These are phyloP conservation scores for Irpex sp. DNA, from an alignment of 1,284 basidiomycete genomes.

Conservation along the genomic window DNA sequence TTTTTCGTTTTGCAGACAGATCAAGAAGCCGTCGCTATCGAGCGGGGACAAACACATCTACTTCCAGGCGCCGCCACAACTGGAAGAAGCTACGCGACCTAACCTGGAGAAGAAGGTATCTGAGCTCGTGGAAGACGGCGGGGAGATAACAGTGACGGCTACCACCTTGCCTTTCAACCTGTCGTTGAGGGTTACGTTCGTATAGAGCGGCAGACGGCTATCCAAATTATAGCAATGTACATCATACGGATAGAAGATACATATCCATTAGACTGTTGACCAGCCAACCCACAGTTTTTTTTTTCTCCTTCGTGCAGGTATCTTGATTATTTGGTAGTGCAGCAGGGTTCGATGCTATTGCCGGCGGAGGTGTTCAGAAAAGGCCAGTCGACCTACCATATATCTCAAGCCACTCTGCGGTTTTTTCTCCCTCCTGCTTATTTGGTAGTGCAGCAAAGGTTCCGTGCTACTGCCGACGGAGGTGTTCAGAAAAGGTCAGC, in stretches of 20 bases:
- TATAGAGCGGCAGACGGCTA: constrained; percentile 24
- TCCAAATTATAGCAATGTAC: neutral
- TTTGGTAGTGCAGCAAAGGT: too few relatives aligned
- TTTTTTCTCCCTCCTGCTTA: too few relatives aligned
- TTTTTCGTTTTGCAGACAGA: constrained; percentile 60
- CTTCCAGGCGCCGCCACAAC: constrained; percentile 87
- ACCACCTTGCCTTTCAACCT: constrained; percentile 85
- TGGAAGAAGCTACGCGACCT: constrained; percentile 83
- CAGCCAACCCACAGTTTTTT: too few relatives aligned
- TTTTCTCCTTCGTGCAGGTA: too few relatives aligned
- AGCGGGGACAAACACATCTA: constrained; percentile 74
- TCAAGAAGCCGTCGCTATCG: constrained; percentile 88
- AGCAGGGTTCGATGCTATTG: too few relatives aligned
- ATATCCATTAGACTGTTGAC: too few relatives aligned
- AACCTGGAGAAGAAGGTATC: constrained; percentile 86
- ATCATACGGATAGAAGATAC: neutral
- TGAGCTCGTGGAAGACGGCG: constrained; percentile 75
- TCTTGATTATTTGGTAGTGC: too few relatives aligned
- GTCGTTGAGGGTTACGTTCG: constrained; percentile 64
- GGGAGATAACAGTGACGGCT: constrained; percentile 86
- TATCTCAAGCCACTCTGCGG: too few relatives aligned
- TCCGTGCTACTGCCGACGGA: too few relatives aligned
- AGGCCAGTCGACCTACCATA: too few relatives aligned
- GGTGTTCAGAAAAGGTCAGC: too few relatives aligned
- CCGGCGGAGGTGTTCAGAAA: too few relatives aligned